A percentile compares a stretch with the other conserved stretches of the same genome.
Evolutionary conservation across 768 basidiomycete genomes (phyloP).

Genomic region (Pleurotus tuber-regium): DNA sequence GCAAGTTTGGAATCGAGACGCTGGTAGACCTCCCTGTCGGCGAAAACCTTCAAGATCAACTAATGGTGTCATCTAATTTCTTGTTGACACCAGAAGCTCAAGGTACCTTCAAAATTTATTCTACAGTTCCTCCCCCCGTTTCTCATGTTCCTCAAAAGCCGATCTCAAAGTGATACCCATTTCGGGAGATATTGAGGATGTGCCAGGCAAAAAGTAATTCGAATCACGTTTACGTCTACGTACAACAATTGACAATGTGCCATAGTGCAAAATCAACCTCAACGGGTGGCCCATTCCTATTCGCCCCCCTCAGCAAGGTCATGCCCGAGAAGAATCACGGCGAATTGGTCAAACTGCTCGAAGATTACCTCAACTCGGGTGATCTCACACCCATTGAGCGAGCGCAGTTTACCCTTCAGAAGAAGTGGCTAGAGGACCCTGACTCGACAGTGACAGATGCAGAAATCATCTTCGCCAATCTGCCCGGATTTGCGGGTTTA

Average conservation of each 20-base stretch:
- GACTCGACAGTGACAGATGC: neutral
- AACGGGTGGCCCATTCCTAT: slow-evolving; percentile 8
- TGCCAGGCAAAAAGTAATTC: slow-evolving; percentile 1
- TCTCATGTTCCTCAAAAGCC: too few relatives aligned
- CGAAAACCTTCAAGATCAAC: slow-evolving; percentile 33
- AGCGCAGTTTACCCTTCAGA: slow-evolving; percentile 1
- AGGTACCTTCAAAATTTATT: too few relatives aligned
- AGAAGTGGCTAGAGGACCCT: neutral
- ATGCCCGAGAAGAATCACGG: neutral
- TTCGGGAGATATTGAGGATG: neutral
- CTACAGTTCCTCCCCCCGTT: too few relatives aligned
- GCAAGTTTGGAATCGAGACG: slow-evolving; percentile 33
- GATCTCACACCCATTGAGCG: neutral
- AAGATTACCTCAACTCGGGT: neutral
- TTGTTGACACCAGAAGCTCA: slow-evolving; percentile 8
- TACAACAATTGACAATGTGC: neutral
- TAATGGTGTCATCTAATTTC: slow-evolving; percentile 14
- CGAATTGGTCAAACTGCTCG: neutral
- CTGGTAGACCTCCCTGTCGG: slow-evolving; percentile 43
- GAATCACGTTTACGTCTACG: neutral
- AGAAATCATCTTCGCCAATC: slow-evolving; percentile 4
- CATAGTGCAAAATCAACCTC: slow-evolving; percentile 4
- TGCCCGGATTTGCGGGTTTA: slow-evolving; percentile 1
- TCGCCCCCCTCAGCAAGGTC: neutral
- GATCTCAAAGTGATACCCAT: neutral